Percentiles rank a stretch among this genome's conserved stretches.
phyloP scores from a whole-genome alignment of 1,139 yeast genomes.

The Hanseniaspora gamundiae region DNA sequence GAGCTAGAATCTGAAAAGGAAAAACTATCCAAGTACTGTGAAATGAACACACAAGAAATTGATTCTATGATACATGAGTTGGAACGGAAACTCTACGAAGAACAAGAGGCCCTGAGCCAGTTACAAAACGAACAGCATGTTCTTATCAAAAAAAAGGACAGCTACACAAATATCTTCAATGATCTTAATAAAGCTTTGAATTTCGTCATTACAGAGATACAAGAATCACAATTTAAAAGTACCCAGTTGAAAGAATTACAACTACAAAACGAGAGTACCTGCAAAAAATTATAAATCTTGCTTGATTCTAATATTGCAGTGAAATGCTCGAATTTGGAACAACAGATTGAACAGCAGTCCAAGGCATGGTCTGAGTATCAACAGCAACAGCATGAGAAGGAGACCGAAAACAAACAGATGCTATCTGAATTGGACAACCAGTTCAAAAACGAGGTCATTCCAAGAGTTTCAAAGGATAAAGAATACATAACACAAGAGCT shows the following conservation, averaged over 20 bases:
- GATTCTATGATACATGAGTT: constrained; percentile 46
- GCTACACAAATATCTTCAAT: constrained; percentile 31
- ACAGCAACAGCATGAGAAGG: constrained; percentile 11
- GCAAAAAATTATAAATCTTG: constrained; percentile 14
- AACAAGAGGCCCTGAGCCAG: constrained; percentile 30
- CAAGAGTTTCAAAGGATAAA: constrained; percentile 17
- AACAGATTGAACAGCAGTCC: constrained; percentile 17
- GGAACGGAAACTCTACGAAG: constrained; percentile 34
- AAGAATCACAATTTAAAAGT: constrained; percentile 20
- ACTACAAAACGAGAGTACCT: constrained; percentile 15
- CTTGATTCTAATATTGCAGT: constrained; percentile 15
- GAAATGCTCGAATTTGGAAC: constrained; percentile 16
- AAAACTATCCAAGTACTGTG: constrained; percentile 45
- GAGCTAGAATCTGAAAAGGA: constrained; percentile 51
- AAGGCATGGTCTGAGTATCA: constrained; percentile 12
- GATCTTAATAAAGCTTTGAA: constrained; percentile 20
- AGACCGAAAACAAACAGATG: constrained; percentile 13
- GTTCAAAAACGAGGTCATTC: constrained; percentile 18
- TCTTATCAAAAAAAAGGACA: constrained; percentile 43
- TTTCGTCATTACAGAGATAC: constrained; percentile 21
- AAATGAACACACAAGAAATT: constrained; percentile 49
- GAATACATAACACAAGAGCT: constrained; percentile 16
- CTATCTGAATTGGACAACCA: constrained; percentile 13
- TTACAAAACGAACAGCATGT: constrained; percentile 41
- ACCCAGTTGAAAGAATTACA: constrained; percentile 15